phyloP scores from a whole-genome alignment of 2,329 filamentous ascomycete species.

The Leptoxyphium fumago region DNA sequence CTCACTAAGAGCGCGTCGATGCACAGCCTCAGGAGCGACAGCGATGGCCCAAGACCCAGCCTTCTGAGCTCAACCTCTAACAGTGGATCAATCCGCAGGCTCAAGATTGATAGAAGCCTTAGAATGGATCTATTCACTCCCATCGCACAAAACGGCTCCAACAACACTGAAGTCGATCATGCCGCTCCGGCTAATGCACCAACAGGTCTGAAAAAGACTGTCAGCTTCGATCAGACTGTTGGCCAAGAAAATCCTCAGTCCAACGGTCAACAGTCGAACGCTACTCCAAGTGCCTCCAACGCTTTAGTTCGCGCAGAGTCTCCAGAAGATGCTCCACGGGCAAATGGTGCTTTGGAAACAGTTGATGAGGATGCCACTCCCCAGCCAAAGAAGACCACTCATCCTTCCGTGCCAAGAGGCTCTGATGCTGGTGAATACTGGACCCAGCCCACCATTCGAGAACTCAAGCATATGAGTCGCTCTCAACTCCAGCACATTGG shows the following conservation, averaged over 20 bases:
- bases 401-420: neutral
- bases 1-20: conserved; percentile 78
- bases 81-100: conserved; percentile 68
- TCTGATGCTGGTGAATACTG: conserved; percentile 59
- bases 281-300: conserved; percentile 22
- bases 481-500: conserved; percentile 61
- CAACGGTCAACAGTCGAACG: conserved; percentile 7
- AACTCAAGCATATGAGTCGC: conserved; percentile 66
- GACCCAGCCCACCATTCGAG: conserved; percentile 62
- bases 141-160: conserved; percentile 6
- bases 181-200: conserved; percentile 27
- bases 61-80: neutral
- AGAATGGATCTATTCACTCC: conserved; percentile 48
- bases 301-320: conserved; percentile 8
- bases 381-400: conserved; percentile 1
- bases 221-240: conserved; percentile 50
- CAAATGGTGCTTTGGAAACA: neutral
- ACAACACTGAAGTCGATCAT: conserved; percentile 13
- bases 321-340: neutral
- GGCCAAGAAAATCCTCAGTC: neutral
- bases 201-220: conserved; percentile 55
- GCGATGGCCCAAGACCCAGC: neutral
- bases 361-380: neutral
- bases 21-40: conserved; percentile 59
- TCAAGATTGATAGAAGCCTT: conserved; percentile 81